Evolutionary conservation across 1,284 basidiomycete species (phyloP), one percentile per base, ranked within the genome.

Genomic region (Austroboletus sp.): DNA sequence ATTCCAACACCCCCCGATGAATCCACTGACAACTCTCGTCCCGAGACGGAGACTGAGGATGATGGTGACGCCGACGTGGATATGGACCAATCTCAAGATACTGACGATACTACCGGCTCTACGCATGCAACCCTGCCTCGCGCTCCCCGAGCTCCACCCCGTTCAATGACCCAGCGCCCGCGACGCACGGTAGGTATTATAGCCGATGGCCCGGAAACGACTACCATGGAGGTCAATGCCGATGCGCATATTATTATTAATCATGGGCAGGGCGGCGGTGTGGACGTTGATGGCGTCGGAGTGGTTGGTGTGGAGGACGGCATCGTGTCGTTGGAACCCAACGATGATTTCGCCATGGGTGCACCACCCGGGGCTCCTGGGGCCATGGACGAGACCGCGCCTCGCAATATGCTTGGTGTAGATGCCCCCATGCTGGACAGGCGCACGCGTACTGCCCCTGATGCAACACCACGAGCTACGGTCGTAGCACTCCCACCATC

Each of bases 281-380:
- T 71, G 3, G 71, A 59, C 11, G 58, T 59, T 1, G 68, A 64
- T 11, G 62, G 61, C n/a, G 70, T 68, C 13, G 61, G 62, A 17
- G 70, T 72, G 3, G 74, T 75, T n/a, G 73, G 74, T 1, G 80
- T 84, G 8, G 80, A 81, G 45, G 82, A 84, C 49, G 84, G 80
- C 0, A 79, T 88, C 37, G 83, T 83, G 9, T 78, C 75, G 7
- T 66, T 85, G 30, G 82, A 82, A 42, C 73, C 74, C 35, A 79
- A 89, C 56, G 85, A 89, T 50, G 86, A 89, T 61, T 82, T 89
- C 53, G 85, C 85, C 9, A 88, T 89, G 85, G 86, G 86, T 44
- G 86, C 86, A 0, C 86, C 86, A 8, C 86, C 86, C 8, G 85
- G 85, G 30, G 85, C 86, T 1, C 86, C 85, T 3, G 86, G 86